Percentiles rank a stretch among this genome's conserved stretches.
Conservation (phyloP, 2,329 filamentous ascomycete genomes). For the Pestalotiopsis sp. region DNA sequence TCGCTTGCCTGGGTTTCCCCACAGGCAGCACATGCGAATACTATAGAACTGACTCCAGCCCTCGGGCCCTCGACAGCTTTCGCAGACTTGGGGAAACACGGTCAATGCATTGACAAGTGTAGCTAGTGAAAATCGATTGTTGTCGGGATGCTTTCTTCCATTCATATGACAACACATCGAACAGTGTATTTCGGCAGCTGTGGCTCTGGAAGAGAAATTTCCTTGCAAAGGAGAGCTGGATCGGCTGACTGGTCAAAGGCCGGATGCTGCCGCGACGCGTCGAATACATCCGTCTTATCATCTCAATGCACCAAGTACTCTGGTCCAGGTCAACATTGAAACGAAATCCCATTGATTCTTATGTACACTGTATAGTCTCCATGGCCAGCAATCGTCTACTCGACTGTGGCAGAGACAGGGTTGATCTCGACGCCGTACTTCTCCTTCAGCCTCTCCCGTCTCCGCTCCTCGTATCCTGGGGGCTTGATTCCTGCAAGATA, state of each 20-base stretch:
- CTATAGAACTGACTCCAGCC: too few relatives aligned
- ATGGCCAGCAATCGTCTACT: conserved; percentile 25
- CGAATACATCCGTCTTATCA: neutral
- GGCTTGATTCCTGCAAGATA: conserved; percentile 69
- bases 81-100: too few relatives aligned
- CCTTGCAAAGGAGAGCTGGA: too few relatives aligned
- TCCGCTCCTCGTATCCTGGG: conserved; percentile 82
- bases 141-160: too few relatives aligned
- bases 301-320: neutral
- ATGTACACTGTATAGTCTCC: conserved; percentile 16
- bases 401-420: conserved; percentile 57
- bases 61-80: too few relatives aligned
- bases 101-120: too few relatives aligned
- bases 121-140: too few relatives aligned
- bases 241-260: neutral
- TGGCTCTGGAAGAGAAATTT: too few relatives aligned
- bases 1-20: too few relatives aligned
- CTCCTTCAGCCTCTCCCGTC: conserved; percentile 79
- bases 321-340: conserved; percentile 4
- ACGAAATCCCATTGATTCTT: conserved; percentile 14
- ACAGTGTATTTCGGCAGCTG: too few relatives aligned
- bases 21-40: too few relatives aligned
- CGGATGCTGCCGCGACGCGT: neutral
- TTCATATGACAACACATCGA: too few relatives aligned
- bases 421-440: conserved; percentile 87